Percentiles rank a stretch among this genome's conserved stretches.
Evolutionary conservation across 305 asterid species (phyloP).

Genomic region (Fraxinus floribunda): DNA sequence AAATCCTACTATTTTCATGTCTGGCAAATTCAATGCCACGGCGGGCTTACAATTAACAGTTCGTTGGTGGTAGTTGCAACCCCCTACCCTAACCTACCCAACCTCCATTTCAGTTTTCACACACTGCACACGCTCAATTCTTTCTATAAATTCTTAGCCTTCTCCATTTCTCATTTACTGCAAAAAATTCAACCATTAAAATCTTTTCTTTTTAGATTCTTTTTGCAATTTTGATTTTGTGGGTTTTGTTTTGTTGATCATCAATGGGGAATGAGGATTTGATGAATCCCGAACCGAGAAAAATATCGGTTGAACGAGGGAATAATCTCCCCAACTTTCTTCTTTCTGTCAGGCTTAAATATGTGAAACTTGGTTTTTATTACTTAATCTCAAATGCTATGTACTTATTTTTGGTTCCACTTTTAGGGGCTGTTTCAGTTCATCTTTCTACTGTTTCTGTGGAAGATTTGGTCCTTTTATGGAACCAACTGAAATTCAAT

Average conservation of each 20-base stretch:
- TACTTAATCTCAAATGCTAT: slow-evolving; percentile 38
- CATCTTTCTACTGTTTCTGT: slow-evolving; percentile 32
- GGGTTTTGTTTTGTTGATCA: slow-evolving; percentile 25
- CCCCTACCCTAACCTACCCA: neutral
- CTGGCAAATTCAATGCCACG: slow-evolving; percentile 21
- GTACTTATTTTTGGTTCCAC: slow-evolving; percentile 36
- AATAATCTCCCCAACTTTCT: slow-evolving; percentile 32
- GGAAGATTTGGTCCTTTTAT: slow-evolving; percentile 22
- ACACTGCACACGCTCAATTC: neutral
- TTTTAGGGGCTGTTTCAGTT: slow-evolving; percentile 27
- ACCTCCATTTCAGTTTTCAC: neutral
- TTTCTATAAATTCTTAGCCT: neutral
- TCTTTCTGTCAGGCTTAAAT: slow-evolving; percentile 40
- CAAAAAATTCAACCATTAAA: neutral
- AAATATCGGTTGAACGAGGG: slow-evolving; percentile 20
- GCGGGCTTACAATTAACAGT: slow-evolving; percentile 23
- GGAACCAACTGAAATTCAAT: slow-evolving; percentile 33
- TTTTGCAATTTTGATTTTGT: neutral
- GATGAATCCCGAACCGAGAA: neutral
- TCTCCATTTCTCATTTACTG: neutral
- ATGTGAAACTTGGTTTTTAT: slow-evolving; percentile 51
- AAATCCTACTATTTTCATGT: slow-evolving; percentile 10
- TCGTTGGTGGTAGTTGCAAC: slow-evolving; percentile 34
- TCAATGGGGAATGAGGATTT: slow-evolving; percentile 20
- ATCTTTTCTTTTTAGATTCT: neutral